phyloP scores from a whole-genome alignment of 306 rosid species.

The Glycine tomentella region DNA sequence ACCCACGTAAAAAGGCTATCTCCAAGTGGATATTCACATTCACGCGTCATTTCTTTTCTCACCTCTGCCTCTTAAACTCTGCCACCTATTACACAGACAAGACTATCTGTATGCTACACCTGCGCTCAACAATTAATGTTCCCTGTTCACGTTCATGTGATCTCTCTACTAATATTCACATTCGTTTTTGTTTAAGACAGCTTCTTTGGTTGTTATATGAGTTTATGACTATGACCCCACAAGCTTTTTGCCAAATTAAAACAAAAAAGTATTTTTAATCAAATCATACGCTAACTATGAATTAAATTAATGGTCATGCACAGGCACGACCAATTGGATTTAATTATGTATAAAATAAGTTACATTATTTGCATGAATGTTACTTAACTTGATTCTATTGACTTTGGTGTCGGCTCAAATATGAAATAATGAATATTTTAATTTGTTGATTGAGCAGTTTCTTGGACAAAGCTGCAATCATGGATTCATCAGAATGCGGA shows the following conservation, averaged over 20 bases:
- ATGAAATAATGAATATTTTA: neutral
- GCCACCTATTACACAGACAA: slow-evolving; percentile 35
- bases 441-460: slow-evolving; percentile 54
- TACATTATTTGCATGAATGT: no score
- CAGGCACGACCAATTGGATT: neutral
- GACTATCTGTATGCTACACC: neutral
- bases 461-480: slow-evolving; percentile 86
- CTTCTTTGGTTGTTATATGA: neutral
- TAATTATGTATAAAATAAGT: neutral
- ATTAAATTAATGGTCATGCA: neutral
- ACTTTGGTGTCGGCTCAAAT: no score
- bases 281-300: neutral
- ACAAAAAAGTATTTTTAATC: neutral
- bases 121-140: slow-evolving; percentile 19
- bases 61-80: neutral
- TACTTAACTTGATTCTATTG: no score
- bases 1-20: neutral
- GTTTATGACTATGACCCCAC: neutral
- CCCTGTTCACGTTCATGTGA: neutral
- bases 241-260: neutral
- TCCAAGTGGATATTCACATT: slow-evolving; percentile 16
- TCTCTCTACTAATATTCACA: neutral
- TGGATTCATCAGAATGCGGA: slow-evolving; percentile 20
- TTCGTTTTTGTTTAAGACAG: neutral
- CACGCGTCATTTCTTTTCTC: neutral